Conservation (phyloP, 164 flowering plant species). For the Macadamia integrifolia region DNA sequence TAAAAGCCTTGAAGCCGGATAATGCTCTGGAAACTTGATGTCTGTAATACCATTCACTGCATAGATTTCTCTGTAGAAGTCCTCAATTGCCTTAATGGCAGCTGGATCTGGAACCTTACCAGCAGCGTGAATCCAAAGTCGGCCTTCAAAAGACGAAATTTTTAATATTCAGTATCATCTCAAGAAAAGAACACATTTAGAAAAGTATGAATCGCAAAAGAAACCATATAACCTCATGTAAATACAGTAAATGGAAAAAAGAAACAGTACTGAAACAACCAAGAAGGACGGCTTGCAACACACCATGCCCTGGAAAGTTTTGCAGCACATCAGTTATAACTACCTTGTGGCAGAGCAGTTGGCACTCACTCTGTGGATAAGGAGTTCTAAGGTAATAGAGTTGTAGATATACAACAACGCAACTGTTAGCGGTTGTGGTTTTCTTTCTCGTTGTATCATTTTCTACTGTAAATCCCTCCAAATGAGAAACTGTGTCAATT, state of each 20-base stretch:
- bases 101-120: conserved; percentile 76
- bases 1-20: conserved; percentile 82
- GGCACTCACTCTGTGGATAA: too few species aligned
- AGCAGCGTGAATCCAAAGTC: conserved; percentile 99
- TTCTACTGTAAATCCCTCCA: too few species aligned
- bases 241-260: not conserved
- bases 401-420: too few species aligned
- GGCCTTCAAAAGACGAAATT: conserved; percentile 44
- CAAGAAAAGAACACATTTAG: not conserved
- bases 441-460: too few species aligned
- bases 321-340: too few species aligned
- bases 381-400: too few species aligned
- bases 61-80: conserved; percentile 83
- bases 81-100: conserved; percentile 92
- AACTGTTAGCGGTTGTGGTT: too few species aligned
- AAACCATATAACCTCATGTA: not conserved
- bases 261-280: too few species aligned
- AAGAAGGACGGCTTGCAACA: too few species aligned
- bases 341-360: too few species aligned
- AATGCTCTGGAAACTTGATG: conserved; percentile 79
- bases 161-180: conserved; percentile 7
- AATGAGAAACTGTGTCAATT: too few species aligned
- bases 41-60: conserved; percentile 80
- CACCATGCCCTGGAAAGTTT: too few species aligned
- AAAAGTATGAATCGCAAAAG: not conserved